Conservation (phyloP, 805 yeast genomes). For the Starmera dryadoides region DNA sequence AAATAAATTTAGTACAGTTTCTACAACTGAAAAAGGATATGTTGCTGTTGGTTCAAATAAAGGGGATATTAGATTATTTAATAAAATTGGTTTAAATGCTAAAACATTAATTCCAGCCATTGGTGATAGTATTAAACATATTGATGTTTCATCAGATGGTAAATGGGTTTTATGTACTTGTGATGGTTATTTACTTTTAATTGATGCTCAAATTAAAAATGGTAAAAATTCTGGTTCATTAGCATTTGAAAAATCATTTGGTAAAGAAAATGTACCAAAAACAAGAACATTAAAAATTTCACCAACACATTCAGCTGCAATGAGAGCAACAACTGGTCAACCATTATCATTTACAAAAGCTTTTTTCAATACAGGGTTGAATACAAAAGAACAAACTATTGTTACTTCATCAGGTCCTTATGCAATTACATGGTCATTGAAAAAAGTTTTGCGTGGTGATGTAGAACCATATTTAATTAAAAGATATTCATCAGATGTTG, state of each 20-base stretch:
- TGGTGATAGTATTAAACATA: conserved; percentile 64
- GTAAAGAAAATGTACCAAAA: conserved; percentile 55
- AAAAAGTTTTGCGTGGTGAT: conserved; percentile 46
- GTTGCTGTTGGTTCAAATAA: conserved; percentile 68
- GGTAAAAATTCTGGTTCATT: conserved; percentile 52
- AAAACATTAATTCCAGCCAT: conserved; percentile 76
- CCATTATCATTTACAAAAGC: conserved; percentile 63
- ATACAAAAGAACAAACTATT: conserved; percentile 58
- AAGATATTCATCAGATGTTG: conserved; percentile 50
- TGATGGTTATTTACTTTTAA: conserved; percentile 57
- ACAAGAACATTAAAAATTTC: conserved; percentile 61
- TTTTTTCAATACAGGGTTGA: conserved; percentile 66
- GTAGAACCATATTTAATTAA: conserved; percentile 55
- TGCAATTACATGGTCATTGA: conserved; percentile 74
- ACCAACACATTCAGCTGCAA: conserved; percentile 66
- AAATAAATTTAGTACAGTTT: conserved; percentile 47
- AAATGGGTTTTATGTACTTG: conserved; percentile 79
- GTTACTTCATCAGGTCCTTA: conserved; percentile 79
- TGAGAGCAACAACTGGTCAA: conserved; percentile 40
- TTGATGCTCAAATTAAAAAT: conserved; percentile 57
- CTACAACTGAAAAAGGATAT: conserved; percentile 68
- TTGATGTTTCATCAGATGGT: conserved; percentile 75
- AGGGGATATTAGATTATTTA: conserved; percentile 74
- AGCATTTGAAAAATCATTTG: conserved; percentile 63
- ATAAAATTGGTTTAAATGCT: conserved; percentile 66